phyloP scores from a whole-genome alignment of 768 basidiomycete genomes.

The Chalciporus sphaerocephalus region DNA sequence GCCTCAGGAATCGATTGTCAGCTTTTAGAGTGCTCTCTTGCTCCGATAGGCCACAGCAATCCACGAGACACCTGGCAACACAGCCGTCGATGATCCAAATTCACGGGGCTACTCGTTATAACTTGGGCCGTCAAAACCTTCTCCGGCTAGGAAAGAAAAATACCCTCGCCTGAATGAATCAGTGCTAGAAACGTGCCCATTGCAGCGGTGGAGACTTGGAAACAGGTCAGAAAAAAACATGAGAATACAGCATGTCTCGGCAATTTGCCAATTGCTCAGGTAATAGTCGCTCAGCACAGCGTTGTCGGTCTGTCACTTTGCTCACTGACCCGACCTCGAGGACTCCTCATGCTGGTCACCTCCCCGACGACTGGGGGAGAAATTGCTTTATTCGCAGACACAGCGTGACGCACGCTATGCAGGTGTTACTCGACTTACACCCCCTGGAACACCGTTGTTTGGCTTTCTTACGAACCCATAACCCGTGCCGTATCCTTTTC shows the following conservation, averaged over 20 bases:
- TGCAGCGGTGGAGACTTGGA: conserved; percentile 7
- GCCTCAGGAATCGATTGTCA: conserved; percentile 10
- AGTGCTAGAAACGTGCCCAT: not conserved
- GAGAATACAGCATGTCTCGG: conserved; percentile 20
- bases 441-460: conserved; percentile 1
- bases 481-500: not conserved
- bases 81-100: conserved; percentile 10
- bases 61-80: conserved; percentile 7
- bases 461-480: not conserved
- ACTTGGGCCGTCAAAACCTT: conserved; percentile 7
- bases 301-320: conserved; percentile 10
- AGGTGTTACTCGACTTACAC: conserved; percentile 2
- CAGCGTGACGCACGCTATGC: not conserved
- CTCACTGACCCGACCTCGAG: conserved; percentile 16
- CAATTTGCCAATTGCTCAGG: conserved; percentile 14
- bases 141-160: not conserved
- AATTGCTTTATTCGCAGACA: conserved; percentile 11
- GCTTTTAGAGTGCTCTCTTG: conserved; percentile 6
- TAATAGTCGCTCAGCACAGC: conserved; percentile 9
- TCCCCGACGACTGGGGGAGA: conserved; percentile 13
- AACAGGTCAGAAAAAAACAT: conserved; percentile 5
- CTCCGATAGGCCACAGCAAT: conserved; percentile 9
- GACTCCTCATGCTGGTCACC: conserved; percentile 18
- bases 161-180: conserved; percentile 6
- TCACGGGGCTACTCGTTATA: not conserved